A percentile compares a stretch with the other conserved stretches of the same genome.
These are phyloP conservation scores for Picea abies DNA, from an alignment of 83 land plant species.

Conservation along the genomic window DNA sequence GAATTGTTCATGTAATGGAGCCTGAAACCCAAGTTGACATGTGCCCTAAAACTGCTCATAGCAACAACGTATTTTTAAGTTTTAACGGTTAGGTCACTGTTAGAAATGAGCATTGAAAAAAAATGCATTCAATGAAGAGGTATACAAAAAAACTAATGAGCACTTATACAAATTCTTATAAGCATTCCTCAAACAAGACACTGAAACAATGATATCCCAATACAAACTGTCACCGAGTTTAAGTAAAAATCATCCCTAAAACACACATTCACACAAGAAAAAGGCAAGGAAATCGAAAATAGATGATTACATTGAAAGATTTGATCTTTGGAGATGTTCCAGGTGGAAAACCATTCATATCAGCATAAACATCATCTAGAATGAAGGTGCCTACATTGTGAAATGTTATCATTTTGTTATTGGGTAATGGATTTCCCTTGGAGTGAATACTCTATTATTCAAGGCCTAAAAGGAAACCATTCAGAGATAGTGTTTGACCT, in stretches of 20 bases:
- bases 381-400: constrained; percentile 62
- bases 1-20: neutral
- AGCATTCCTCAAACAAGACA: neutral
- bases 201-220: too few relatives aligned
- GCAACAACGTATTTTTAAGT: neutral
- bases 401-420: constrained; percentile 75
- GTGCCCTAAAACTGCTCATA: neutral
- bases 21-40: too few relatives aligned
- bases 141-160: neutral
- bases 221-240: too few relatives aligned
- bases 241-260: too few relatives aligned
- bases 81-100: neutral
- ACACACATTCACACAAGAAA: too few relatives aligned
- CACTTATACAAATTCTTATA: neutral
- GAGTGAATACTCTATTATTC: constrained; percentile 54
- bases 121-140: neutral
- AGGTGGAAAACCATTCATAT: too few relatives aligned
- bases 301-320: too few relatives aligned
- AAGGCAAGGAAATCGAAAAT: too few relatives aligned
- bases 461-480: constrained; percentile 61
- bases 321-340: too few relatives aligned
- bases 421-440: constrained; percentile 90
- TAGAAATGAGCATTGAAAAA: neutral
- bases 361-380: constrained; percentile 72
- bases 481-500: constrained; percentile 58